A percentile compares a stretch with the other conserved stretches of the same genome.
These are phyloP conservation scores for Centrapalus pauciflorus DNA, from an alignment of 129 eudicot genomes.

Conservation along the genomic window DNA sequence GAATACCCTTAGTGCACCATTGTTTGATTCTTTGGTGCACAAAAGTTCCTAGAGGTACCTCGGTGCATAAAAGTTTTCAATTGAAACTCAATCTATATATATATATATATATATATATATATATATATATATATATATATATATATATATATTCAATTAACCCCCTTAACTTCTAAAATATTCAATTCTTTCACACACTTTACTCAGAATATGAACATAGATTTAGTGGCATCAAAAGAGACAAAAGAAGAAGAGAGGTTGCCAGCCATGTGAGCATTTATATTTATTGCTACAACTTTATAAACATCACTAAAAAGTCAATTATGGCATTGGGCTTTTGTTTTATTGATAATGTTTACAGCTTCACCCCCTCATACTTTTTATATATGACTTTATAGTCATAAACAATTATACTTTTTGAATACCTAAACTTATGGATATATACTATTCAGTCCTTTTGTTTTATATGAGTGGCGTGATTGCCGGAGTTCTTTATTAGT, in stretches of 20 bases:
- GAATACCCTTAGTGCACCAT: too few species aligned
- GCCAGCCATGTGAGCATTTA: conserved; percentile 24
- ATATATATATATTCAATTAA: background rate
- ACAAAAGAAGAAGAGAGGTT: conserved; percentile 18
- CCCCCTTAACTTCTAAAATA: background rate
- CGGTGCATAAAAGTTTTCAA: too few species aligned
- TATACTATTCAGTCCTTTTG: conserved; percentile 33
- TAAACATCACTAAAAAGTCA: conserved; percentile 24
- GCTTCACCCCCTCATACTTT: conserved; percentile 26
- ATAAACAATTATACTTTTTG: conserved; percentile 33
- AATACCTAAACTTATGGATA: conserved; percentile 31
- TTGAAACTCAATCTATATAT: too few species aligned
- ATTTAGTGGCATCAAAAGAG: conserved; percentile 34
- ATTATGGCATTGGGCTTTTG: conserved; percentile 32
- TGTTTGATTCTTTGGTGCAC: too few species aligned
- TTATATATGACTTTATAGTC: conserved; percentile 30
- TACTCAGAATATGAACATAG: conserved; percentile 12
- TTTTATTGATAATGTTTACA: conserved; percentile 24
- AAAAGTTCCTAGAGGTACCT: too few species aligned
- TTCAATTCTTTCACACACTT: conserved; percentile 4
- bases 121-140: too few species aligned
- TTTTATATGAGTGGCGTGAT: conserved; percentile 34
- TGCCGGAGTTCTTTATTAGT: conserved; percentile 25
- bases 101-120: too few species aligned
- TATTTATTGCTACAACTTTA: conserved; percentile 13